Evolutionary conservation across 2,329 filamentous ascomycete species (phyloP), one percentile per base, ranked within the genome.

Genomic region (Scleromitrula shiraiana): DNA sequence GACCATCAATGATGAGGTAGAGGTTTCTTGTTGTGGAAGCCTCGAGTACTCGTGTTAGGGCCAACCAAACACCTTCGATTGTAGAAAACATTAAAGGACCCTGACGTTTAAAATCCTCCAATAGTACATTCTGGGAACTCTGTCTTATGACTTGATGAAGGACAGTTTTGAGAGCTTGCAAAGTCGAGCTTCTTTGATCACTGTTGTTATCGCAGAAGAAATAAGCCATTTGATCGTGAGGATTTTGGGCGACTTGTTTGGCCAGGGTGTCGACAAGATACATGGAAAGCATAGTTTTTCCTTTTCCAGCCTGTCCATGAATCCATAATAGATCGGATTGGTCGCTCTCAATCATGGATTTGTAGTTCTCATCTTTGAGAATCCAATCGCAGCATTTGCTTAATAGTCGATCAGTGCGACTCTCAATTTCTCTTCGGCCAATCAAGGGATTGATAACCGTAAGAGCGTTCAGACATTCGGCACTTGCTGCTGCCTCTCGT

Each of bases 211-310:
- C 45, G 29, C 45, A 47, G 29, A 47, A 47, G 7, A 47, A 47
- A 30, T 47, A 47, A 5, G 45, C 45, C 3, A 47, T 17, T 41
- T 47, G 40, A 19, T 49, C 46, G 19, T 41, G 33, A 5, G 40
- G 33, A 4, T 20, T 49, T n/a, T 43, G 39, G 23, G 46, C 46
- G 5, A 49, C 40, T 24, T 49, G 39, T 23, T 49, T 49, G 40
- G 40, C 23, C 7, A 49, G 33, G 12, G 22, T 17, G 24, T 49
- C 46, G 19, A 49, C 33, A 4, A 49, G 46, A 19, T 36, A 44
- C 40, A 44, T 49, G 5, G 46, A 43, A 37, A 49, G 39, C 46
- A 49, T 49, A 17, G 46, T 43, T 49, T 49, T 49, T 29, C 40
- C 46, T n/a, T 49, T 49, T 29, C 46, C 46, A 33, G 45, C 45